These are phyloP conservation scores for Hamamelis virginiana DNA, from an alignment of 164 flowering plant genomes.

Conservation along the genomic window DNA sequence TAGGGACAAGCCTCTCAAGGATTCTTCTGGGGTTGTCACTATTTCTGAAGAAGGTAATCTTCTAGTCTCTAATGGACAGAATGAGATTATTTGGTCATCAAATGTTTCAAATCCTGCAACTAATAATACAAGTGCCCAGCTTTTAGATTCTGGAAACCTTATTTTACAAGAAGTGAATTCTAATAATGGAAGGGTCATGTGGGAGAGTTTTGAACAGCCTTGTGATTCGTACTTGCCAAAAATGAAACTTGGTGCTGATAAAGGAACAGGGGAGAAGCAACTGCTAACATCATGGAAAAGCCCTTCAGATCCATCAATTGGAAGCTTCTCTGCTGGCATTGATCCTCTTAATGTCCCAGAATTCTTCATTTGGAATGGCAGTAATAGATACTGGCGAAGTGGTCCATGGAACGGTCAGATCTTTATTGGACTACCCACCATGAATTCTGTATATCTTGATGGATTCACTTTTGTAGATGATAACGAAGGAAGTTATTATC, in stretches of 20 bases:
- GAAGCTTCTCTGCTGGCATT: constrained; percentile 22
- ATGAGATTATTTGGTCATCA: constrained; percentile 28
- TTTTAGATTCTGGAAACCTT: constrained; percentile 36
- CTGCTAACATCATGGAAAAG: constrained; percentile 32
- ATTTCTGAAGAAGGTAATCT: constrained; percentile 32
- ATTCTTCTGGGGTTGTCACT: constrained; percentile 24
- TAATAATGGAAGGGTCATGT: constrained; percentile 2
- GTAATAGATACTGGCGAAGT: constrained; percentile 26
- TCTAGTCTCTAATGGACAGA: constrained; percentile 15
- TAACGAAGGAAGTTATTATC: not conserved
- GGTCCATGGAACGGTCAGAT: constrained; percentile 37
- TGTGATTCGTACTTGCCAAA: constrained; percentile 16
- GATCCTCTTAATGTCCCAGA: constrained; percentile 16
- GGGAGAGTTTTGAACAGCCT: constrained; percentile 35
- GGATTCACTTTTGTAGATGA: constrained; percentile 16
- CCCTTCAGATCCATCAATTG: constrained; percentile 30
- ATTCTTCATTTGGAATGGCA: constrained; percentile 26
- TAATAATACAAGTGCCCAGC: constrained; percentile 17
- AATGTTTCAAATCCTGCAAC: constrained; percentile 12
- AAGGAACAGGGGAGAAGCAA: constrained; percentile 9
- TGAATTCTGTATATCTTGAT: constrained; percentile 15
- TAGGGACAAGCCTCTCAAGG: constrained; percentile 32
- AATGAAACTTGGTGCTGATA: constrained; percentile 20
- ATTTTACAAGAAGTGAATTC: constrained; percentile 19
- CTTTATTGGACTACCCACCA: constrained; percentile 26